Base-by-base conservation (phyloP, 1,139 yeast genomes). In the Lodderomyces oxycetoniae region DNA sequence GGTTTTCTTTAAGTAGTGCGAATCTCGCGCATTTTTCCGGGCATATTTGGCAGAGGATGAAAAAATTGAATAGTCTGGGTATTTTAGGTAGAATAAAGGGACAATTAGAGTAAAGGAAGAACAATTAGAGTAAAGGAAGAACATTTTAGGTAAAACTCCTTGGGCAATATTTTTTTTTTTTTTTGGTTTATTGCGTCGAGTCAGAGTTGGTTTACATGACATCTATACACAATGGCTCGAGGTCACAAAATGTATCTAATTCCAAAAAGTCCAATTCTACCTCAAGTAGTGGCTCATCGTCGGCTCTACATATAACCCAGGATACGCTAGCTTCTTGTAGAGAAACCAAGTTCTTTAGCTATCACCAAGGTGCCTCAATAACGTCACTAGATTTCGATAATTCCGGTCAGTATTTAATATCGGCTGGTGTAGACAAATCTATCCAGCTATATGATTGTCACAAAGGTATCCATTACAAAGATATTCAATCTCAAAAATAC, bases 381-480 rank as follows among this genome's bases (percentile, higher is more conserved):
- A 86, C 96, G 4, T 84, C 96, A 15, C 57, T 91, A 17, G 89
- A 84, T 50, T 91, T 79, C 52, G 95, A 88, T 53, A 93, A 83
- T 46, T 67, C 84, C 5, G 98, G 98, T 4, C 84, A 81, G 45
- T 84, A 65, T 51, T 67, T 86, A 28, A 63, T 93, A 24, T 75
- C 95, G 2, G 71, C 95, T 1, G 87, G 91, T 3, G 76, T 80
- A 8, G 95, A 87, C 58, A 89, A 86, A 49, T 72, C 86, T 13
- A 79, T 91, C 47, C 95, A 87, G 50, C 60, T 93, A 14, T 91
- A 87, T 53, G 95, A 89, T 57, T 71, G 79, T 17, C 71, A 77
- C 32, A 69, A 75, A 35, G 96, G 96, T 1, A 66, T 72, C 22
- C 82, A 77, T 44, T 45, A 63, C 33, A 79, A 76, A 43, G 78